phyloP scores from a whole-genome alignment of 306 rosid genomes.

The Leucaena leucocephala region DNA sequence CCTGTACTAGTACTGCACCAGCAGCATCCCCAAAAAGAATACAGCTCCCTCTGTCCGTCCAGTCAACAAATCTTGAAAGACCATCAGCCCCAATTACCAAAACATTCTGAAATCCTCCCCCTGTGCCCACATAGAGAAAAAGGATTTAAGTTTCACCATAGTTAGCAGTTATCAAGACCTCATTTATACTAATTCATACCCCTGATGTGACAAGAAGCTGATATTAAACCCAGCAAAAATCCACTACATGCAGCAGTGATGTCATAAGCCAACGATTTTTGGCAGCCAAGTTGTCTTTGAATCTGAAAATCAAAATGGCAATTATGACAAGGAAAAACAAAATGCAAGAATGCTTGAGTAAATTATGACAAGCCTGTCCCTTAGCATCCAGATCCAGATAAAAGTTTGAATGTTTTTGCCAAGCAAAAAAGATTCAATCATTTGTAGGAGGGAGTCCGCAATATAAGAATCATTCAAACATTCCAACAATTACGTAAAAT shows the following conservation, averaged over 20 bases:
- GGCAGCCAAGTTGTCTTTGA: constrained; percentile 70
- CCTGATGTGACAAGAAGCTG: constrained; percentile 93
- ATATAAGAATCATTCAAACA: background rate
- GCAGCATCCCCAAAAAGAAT: constrained; percentile 99
- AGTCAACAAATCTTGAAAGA: constrained; percentile 90
- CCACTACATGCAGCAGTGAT: constrained; percentile 99
- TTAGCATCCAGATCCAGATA: background rate
- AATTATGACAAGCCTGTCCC: background rate
- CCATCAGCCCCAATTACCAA: constrained; percentile 95
- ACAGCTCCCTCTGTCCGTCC: constrained; percentile 95
- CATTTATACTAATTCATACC: constrained; percentile 58
- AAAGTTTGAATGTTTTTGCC: background rate
- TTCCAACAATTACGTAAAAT: background rate
- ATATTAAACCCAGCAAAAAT: constrained; percentile 82
- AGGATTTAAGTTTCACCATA: constrained; percentile 32
- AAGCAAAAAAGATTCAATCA: background rate
- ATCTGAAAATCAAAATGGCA: constrained; percentile 43
- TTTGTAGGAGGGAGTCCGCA: background rate
- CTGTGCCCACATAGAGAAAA: constrained; percentile 49
- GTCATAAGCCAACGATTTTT: constrained; percentile 72
- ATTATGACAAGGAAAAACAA: constrained; percentile 11
- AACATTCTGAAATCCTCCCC: constrained; percentile 89
- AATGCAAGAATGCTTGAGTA: constrained; percentile 23
- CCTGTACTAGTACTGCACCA: constrained; percentile 96
- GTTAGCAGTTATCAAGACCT: constrained; percentile 22